Base-by-base conservation (phyloP, 345 rosid genomes). In the Hirschfeldia incana region DNA sequence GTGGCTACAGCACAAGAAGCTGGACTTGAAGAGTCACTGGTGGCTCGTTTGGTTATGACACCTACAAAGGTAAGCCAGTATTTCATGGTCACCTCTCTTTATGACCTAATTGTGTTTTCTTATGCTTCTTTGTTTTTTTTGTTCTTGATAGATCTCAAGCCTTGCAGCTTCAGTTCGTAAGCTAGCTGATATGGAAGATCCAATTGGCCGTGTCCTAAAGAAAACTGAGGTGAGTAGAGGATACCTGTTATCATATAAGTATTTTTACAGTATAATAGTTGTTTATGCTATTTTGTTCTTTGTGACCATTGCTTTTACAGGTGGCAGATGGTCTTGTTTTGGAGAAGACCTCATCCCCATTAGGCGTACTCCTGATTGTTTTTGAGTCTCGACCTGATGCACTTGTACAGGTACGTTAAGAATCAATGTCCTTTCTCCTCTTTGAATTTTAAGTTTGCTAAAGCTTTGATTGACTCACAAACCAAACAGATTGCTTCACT, bases 341-440 rank as follows among this genome's bases (percentile, higher is more conserved):
- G 66, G 99, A 96, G 87, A 93, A 93, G 89, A 96, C 97, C 51
- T 89, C 99, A 68, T 89, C 91, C 78, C 97, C 99, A 64, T 84
- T 96, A 84, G 99, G 98, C 7, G 99, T 93, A 79, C 97, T 96
- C 79, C 83, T 96, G 82, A 90, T 96, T 84, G 90, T 96, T 80
- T 96, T 96, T 75, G 99, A 93, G 84, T 89, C 98, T 68, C 94
- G 97, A 65, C 99, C 98, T 75, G 98, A 96, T 67, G 98, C 99
- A 46, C 87, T 96, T 42, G 97, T 96, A 49, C 99, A 95, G 97
- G 99, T 95, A 84, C 27, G 62, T 69, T 70, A 26, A 13, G 53
- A 32, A 55, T 10, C 29, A 58, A 55, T 26, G 62, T 46, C 26
- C 10, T 27, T 58, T 69, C 0, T 26, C 39, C 30, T 66, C 65